Base-by-base conservation (phyloP, 2,329 filamentous ascomycete genomes). In the Exophiala spinifera region DNA sequence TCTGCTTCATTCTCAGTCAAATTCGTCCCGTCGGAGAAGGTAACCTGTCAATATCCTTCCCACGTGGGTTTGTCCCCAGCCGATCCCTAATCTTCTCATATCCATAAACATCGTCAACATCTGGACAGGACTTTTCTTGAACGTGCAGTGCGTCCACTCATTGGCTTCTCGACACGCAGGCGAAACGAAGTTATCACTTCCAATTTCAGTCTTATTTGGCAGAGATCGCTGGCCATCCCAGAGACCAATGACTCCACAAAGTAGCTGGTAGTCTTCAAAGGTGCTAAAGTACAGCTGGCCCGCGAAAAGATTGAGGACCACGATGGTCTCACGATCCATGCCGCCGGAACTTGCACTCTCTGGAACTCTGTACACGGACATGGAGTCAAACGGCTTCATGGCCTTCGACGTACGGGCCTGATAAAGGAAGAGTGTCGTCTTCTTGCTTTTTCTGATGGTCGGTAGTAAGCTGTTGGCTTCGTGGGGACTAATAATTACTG, bases 241-340 rank as follows among this genome's bases (percentile, higher is more conserved):
- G 0, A 65, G 58, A 57, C 61, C 64, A 3, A 61, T 55, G 20
- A 64, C 50, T 4, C 37, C 20, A 49, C 61, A 64, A 2, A 64
- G 44, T 1, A 49, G 34, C 17, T 49, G 37, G 46, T 89, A 90
- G 49, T 87, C 78, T 0, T 69, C 54, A 40, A 75, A 80, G 0
- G 73, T 76, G 0, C 65, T 66, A 8, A 89, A 71, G 60, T 89
- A 89, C 0, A 89, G 72, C 51, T 87, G 83, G 0, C 86, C 87
- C 0, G 87, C 74, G 51, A 90, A 89, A 0, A 89, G 68, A 40
- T 86, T 85, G 0, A 89, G 73, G 52, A 81, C 73, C 0, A 73
- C 68, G 0, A 70, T 65, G 0, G 80, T 63, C 0, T 51, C 64
- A 8, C 61, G 65, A 11, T 60, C 63, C 3, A 66, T 51, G 6